Base-by-base conservation (phyloP, 306 rosid species). In the Canavalia ensiformis region DNA sequence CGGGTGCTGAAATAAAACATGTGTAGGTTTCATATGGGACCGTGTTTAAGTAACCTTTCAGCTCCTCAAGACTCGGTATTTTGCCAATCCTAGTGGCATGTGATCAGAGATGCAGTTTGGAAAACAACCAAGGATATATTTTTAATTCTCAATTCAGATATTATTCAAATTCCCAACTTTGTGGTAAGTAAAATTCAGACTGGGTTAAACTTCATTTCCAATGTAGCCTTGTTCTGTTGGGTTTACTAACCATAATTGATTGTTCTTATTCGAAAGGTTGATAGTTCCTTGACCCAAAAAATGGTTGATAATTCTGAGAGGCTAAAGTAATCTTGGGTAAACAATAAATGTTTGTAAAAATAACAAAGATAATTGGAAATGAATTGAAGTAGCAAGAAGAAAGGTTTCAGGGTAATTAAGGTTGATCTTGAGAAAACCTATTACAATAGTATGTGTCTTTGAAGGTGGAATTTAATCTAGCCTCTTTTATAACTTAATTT, bases 31-130 rank as follows among this genome's bases (percentile, higher is more conserved):
- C 5, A 37, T 65, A 7, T 63, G 25, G 69, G 5, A 41, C 52
- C 25, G 25, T 3, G 8, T 42, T 42, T 42, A 9, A 49, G 7
- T 4, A 37, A 65, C 49, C 54, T 46, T 68, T 28, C 28, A 30
- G 57, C 25, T 68, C 56, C 74, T 8, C 2, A 28, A 41, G 39
- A 68, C 10, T 39, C 37, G 37, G 39, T 68, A 68, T 68, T 68
- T 47, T 69, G 6, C 60, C 12, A 49, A 70, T 70, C 30, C 75
- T 12, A 5, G 59, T 70, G 75, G 31, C 59, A 70, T 70, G 45
- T 70, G 74, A 44, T 35, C 28, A 25, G 25, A 68, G 39, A 68
- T 68, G 49, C 39, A 3, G 51, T 68, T 68, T 28, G 56, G 12
- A 28, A 49, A 46, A 69, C 4, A 1, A 69, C 30, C 42, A 47